These are phyloP conservation scores for Heliamphora exappendiculata DNA, from an alignment of 148 eudicot genomes.

Conservation along the genomic window DNA sequence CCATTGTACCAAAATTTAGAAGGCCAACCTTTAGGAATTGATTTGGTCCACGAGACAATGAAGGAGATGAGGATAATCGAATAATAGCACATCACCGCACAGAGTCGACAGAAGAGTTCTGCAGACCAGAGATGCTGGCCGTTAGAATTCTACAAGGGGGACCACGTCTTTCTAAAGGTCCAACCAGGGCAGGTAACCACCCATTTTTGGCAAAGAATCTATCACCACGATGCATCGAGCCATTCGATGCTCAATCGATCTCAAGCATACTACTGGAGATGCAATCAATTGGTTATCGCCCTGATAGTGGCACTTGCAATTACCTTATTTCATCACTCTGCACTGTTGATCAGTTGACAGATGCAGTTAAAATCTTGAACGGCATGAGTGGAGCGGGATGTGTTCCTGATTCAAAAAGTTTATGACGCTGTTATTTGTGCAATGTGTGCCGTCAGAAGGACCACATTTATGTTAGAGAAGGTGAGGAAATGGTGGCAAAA, in stretches of 20 bases:
- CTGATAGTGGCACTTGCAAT: conserved; percentile 76
- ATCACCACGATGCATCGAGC: too few relatives aligned
- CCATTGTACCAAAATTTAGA: too few relatives aligned
- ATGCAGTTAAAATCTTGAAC: conserved; percentile 52
- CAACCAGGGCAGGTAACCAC: too few relatives aligned
- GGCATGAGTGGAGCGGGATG: conserved; percentile 59
- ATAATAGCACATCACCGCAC: too few relatives aligned
- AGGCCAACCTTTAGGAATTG: too few relatives aligned
- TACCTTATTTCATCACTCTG: conserved; percentile 71
- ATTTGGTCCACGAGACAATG: too few relatives aligned
- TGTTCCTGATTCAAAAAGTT: conserved; percentile 63
- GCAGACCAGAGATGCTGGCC: too few relatives aligned
- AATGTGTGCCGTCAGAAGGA: conserved; percentile 47
- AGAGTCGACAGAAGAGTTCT: too few relatives aligned
- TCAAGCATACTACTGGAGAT: conserved; percentile 41
- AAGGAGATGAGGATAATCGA: too few relatives aligned
- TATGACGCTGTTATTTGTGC: conserved; percentile 51
- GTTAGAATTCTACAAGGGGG: too few relatives aligned
- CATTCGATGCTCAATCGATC: conserved; percentile 38
- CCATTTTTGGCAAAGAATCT: too few relatives aligned
- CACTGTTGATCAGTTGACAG: conserved; percentile 53
- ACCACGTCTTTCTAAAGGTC: too few relatives aligned
- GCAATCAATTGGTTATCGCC: conserved; percentile 61
- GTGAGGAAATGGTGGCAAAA: conserved; percentile 57
- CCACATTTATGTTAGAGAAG: conserved; percentile 24